A percentile compares a stretch with the other conserved stretches of the same genome.
These are phyloP conservation scores for Zoysia pacifica DNA, from an alignment of 176 grass and related monocot genomes.

Conservation along the genomic window DNA sequence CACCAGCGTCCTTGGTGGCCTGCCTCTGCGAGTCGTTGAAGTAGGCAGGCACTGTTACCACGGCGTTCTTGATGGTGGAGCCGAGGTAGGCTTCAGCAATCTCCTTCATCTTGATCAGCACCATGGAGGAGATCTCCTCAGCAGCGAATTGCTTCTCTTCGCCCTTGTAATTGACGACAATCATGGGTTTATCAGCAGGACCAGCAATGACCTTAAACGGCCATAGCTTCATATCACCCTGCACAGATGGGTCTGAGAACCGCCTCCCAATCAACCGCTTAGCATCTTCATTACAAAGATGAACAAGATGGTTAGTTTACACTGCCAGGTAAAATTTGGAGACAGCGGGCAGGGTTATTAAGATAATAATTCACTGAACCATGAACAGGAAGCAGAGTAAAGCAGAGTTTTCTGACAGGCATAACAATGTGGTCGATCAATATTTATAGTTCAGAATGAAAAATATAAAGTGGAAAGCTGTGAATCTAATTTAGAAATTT, in stretches of 20 bases:
- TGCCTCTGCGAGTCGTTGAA: slow-evolving; percentile 93
- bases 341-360: neutral
- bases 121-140: slow-evolving; percentile 95
- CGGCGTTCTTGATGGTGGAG: slow-evolving; percentile 79
- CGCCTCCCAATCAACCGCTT: slow-evolving; percentile 86
- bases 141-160: slow-evolving; percentile 86
- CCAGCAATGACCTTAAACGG: slow-evolving; percentile 85
- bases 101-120: slow-evolving; percentile 88
- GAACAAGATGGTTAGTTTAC: neutral
- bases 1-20: slow-evolving; percentile 84
- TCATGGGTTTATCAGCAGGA: slow-evolving; percentile 85
- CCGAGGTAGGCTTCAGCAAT: slow-evolving; percentile 87
- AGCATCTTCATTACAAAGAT: slow-evolving; percentile 51
- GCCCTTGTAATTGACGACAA: slow-evolving; percentile 84
- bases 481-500: no score
- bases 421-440: neutral
- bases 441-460: no score
- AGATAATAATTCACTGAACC: neutral
- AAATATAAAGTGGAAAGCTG: no score
- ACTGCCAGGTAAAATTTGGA: neutral
- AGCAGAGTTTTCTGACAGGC: neutral
- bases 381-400: neutral
- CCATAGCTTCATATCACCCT: slow-evolving; percentile 90
- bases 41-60: slow-evolving; percentile 83
- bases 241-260: slow-evolving; percentile 66